Conservation (phyloP, 2,329 filamentous ascomycete genomes). For the Sphaerulina musiva region DNA sequence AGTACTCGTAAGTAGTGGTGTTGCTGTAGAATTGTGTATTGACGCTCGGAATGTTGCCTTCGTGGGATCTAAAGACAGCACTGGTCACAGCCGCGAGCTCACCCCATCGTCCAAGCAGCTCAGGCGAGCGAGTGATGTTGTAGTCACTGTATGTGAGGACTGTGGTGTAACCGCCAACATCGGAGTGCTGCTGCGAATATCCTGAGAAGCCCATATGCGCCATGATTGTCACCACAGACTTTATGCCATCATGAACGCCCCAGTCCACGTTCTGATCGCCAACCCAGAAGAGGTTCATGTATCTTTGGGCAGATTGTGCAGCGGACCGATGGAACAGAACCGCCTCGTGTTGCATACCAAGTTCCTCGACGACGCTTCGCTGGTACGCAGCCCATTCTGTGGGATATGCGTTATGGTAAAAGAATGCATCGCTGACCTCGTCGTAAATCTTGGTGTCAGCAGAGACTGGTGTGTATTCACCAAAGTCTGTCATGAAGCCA, state of each 20-base stretch:
- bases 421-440: slow-evolving; percentile 29
- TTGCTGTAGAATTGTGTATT: slow-evolving; percentile 38
- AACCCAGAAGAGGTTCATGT: slow-evolving; percentile 38
- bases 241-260: slow-evolving; percentile 35
- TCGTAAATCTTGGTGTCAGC: slow-evolving; percentile 27
- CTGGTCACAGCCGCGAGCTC: slow-evolving; percentile 34
- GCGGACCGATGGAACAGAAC: slow-evolving; percentile 36
- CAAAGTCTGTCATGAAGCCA: slow-evolving; percentile 36
- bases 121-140: slow-evolving; percentile 33
- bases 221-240: slow-evolving; percentile 33
- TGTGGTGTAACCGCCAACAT: slow-evolving; percentile 36
- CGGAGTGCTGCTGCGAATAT: slow-evolving; percentile 34
- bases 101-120: slow-evolving; percentile 36
- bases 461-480: slow-evolving; percentile 34
- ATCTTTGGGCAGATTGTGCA: slow-evolving; percentile 29
- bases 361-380: slow-evolving; percentile 28
- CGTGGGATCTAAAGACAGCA: slow-evolving; percentile 35
- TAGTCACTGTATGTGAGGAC: slow-evolving; percentile 27
- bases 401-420: slow-evolving; percentile 36
- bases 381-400: slow-evolving; percentile 33
- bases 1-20: slow-evolving; percentile 31
- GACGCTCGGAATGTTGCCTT: slow-evolving; percentile 35
- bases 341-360: slow-evolving; percentile 29
- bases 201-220: slow-evolving; percentile 36
- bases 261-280: slow-evolving; percentile 35